phyloP scores from a whole-genome alignment of 768 basidiomycete species.

The Termitomyces sp. region DNA sequence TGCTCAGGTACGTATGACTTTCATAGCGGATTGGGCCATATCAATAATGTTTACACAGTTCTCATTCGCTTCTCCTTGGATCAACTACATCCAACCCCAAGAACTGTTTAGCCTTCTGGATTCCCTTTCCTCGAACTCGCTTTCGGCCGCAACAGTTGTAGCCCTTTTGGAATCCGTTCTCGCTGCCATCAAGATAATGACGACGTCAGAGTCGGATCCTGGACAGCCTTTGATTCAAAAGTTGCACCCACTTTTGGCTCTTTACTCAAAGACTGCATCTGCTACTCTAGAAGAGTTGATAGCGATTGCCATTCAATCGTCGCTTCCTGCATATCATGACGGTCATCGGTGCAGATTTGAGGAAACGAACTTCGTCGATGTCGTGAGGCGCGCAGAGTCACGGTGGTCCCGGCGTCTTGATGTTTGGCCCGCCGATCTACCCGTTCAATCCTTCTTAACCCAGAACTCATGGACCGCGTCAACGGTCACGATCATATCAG shows the following conservation, averaged over 20 bases:
- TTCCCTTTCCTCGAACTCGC: slow-evolving; percentile 39
- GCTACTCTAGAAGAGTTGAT: slow-evolving; percentile 47
- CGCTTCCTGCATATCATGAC: slow-evolving; percentile 36
- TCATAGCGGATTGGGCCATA: background rate
- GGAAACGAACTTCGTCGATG: slow-evolving; percentile 18
- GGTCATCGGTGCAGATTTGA: slow-evolving; percentile 21
- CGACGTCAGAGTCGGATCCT: slow-evolving; percentile 22
- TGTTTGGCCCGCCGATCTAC: slow-evolving; percentile 20
- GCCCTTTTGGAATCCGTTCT: slow-evolving; percentile 38
- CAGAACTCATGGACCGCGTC: slow-evolving; percentile 43
- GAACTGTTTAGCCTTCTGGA: slow-evolving; percentile 48
- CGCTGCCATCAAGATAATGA: slow-evolving; percentile 25
- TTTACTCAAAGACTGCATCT: slow-evolving; percentile 30
- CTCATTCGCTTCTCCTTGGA: slow-evolving; percentile 44
- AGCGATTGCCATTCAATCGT: slow-evolving; percentile 37
- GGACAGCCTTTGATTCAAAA: slow-evolving; percentile 27
- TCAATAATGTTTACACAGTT: slow-evolving; percentile 19
- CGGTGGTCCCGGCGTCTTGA: slow-evolving; percentile 33
- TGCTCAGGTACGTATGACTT: slow-evolving; percentile 1
- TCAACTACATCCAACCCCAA: slow-evolving; percentile 46
- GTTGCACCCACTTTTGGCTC: slow-evolving; percentile 36
- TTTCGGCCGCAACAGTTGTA: slow-evolving; percentile 19
- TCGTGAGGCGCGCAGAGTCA: slow-evolving; percentile 25
- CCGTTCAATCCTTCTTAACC: slow-evolving; percentile 36
- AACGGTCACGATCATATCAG: slow-evolving; percentile 41